Evolutionary conservation across 176 grass and related monocot genomes (phyloP).

Genomic region (Areca catechu): DNA sequence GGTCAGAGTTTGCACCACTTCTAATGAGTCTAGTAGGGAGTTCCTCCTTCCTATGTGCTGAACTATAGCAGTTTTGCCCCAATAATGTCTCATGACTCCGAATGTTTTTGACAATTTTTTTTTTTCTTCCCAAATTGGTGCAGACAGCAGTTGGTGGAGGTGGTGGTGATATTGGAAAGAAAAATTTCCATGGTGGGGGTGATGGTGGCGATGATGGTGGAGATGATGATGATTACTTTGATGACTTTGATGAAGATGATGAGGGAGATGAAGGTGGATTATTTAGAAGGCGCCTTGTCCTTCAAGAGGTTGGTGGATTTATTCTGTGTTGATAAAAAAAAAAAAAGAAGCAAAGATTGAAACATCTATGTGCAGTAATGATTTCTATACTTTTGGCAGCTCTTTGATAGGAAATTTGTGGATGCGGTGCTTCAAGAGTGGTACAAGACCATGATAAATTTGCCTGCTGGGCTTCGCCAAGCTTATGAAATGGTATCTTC

Average conservation of each 20-base stretch:
- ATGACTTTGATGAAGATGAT: constrained; percentile 91
- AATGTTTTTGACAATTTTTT: neutral
- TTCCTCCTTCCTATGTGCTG: too few relatives aligned
- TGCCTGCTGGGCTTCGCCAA: constrained; percentile 84
- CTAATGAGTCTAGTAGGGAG: too few relatives aligned
- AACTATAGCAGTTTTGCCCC: too few relatives aligned
- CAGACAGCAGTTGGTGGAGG: constrained; percentile 85
- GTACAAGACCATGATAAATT: constrained; percentile 77
- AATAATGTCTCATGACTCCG: too few relatives aligned
- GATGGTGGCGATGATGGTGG: constrained; percentile 94
- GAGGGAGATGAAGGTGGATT: constrained; percentile 79
- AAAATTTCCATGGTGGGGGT: constrained; percentile 83
- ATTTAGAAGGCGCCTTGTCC: constrained; percentile 67
- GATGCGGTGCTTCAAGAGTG: constrained; percentile 96
- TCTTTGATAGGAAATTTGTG: constrained; percentile 88
- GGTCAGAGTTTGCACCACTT: too few relatives aligned
- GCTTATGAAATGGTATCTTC: constrained; percentile 81
- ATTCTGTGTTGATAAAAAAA: too few relatives aligned
- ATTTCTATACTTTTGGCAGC: constrained; percentile 26
- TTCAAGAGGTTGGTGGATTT: constrained; percentile 59
- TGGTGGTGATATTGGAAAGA: constrained; percentile 95
- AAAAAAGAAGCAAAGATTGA: too few relatives aligned
- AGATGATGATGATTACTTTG: constrained; percentile 97
- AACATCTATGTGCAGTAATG: too few relatives aligned
- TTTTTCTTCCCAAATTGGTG: constrained; percentile 18